These are phyloP conservation scores for Cyberlindnera maritima DNA, from an alignment of 805 yeast species.

Conservation along the genomic window DNA sequence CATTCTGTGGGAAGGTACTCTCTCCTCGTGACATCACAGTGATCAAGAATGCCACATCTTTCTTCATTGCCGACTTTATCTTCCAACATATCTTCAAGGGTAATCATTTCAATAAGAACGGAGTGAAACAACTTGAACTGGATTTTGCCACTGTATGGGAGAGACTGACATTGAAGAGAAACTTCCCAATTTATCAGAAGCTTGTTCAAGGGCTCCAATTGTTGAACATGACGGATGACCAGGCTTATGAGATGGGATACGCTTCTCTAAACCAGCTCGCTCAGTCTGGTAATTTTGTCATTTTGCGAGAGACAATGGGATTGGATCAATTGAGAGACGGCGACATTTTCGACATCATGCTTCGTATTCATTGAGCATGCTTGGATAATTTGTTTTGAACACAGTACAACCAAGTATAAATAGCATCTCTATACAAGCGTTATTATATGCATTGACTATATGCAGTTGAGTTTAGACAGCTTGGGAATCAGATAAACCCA, in stretches of 20 bases:
- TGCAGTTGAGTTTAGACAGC: too few species aligned
- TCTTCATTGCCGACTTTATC: conserved; percentile 30
- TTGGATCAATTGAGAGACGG: conserved; percentile 28
- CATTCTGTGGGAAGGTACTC: conserved; percentile 18
- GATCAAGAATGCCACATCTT: conserved; percentile 27
- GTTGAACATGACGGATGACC: conserved; percentile 30
- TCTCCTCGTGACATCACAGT: conserved; percentile 17
- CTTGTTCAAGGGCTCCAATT: conserved; percentile 23
- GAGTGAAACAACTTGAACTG: conserved; percentile 31
- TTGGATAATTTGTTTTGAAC: too few species aligned
- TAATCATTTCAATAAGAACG: conserved; percentile 34
- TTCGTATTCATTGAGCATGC: conserved; percentile 29
- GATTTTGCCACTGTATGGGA: conserved; percentile 33
- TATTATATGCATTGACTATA: too few species aligned
- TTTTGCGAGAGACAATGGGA: conserved; percentile 22
- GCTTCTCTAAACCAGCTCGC: conserved; percentile 29
- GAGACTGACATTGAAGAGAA: conserved; percentile 22
- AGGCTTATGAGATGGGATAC: conserved; percentile 15
- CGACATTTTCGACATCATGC: conserved; percentile 36
- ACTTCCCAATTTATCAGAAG: conserved; percentile 24
- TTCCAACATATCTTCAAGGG: conserved; percentile 35
- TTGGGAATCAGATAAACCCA: conserved; percentile 4
- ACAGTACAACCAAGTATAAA: too few species aligned
- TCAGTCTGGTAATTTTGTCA: conserved; percentile 27
- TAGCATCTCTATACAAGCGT: too few species aligned